These are phyloP conservation scores for Anastatica hierochuntica DNA, from an alignment of 345 rosid genomes.

Conservation along the genomic window DNA sequence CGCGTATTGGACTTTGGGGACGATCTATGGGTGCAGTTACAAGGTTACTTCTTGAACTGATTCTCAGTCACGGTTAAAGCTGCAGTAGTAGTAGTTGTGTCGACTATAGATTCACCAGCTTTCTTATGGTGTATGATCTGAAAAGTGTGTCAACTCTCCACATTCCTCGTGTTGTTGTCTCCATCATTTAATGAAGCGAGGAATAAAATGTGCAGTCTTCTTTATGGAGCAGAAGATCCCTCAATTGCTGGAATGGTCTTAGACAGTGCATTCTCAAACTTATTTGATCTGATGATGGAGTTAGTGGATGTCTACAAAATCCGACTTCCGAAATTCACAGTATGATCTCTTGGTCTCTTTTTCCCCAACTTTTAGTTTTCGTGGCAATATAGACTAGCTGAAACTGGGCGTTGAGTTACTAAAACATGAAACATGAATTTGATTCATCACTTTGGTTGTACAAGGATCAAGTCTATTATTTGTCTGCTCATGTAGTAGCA, in stretches of 20 bases:
- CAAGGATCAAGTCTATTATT: not conserved
- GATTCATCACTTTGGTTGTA: not conserved
- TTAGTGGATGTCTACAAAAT: conserved; percentile 89
- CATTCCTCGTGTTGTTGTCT: not conserved
- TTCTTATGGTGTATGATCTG: too few relatives aligned
- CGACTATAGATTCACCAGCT: not conserved
- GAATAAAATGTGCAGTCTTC: conserved; percentile 50
- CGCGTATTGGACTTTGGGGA: conserved; percentile 95
- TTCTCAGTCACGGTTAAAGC: conserved; percentile 4
- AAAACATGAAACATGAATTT: not conserved
- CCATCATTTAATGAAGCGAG: conserved; percentile 6
- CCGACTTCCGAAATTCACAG: conserved; percentile 91
- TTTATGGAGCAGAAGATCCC: conserved; percentile 94
- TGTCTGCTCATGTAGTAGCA: not conserved
- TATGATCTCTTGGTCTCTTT: conserved; percentile 21
- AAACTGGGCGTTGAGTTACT: conserved; percentile 8
- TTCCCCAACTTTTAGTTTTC: not conserved
- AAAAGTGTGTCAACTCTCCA: conserved; percentile 5
- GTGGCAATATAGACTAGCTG: not conserved
- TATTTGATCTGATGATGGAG: conserved; percentile 96
- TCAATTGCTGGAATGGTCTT: conserved; percentile 97
- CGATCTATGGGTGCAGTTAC: conserved; percentile 99
- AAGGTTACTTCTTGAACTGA: conserved; percentile 40
- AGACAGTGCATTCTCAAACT: conserved; percentile 93
- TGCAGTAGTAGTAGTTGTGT: conserved; percentile 6